phyloP scores from a whole-genome alignment of 2,329 filamentous ascomycete species.

The Arthrobotrys entomopaga region DNA sequence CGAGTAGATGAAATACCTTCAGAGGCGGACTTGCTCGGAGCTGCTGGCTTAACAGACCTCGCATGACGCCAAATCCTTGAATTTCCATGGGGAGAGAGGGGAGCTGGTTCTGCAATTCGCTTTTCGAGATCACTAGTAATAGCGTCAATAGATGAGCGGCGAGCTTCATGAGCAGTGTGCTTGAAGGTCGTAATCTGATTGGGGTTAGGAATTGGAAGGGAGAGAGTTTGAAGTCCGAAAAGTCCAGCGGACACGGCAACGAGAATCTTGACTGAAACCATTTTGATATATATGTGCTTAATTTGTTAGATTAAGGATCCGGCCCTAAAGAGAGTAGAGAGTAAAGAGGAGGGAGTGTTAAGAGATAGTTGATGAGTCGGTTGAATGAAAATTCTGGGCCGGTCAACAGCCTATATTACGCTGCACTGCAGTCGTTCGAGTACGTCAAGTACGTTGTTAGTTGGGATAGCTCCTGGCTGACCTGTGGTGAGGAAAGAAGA shows the following conservation, averaged over 20 bases:
- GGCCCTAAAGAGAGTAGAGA: constrained; percentile 11
- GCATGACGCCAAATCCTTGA: constrained; percentile 17
- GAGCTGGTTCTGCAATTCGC: constrained; percentile 1
- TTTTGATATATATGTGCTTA: constrained; percentile 22
- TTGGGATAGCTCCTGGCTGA: constrained; percentile 28
- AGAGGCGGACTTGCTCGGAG: constrained; percentile 6
- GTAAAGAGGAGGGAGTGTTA: constrained; percentile 12
- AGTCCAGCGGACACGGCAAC: constrained; percentile 35
- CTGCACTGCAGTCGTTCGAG: constrained; percentile 43
- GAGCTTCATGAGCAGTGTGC: constrained; percentile 12
- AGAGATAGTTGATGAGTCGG: not conserved
- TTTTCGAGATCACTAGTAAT: constrained; percentile 14
- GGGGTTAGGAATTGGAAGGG: constrained; percentile 37
- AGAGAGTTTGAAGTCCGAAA: constrained; percentile 38
- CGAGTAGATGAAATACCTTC: constrained; percentile 8
- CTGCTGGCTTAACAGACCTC: constrained; percentile 4
- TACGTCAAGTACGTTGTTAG: constrained; percentile 38
- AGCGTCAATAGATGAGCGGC: not conserved
- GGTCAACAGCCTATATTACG: constrained; percentile 49
- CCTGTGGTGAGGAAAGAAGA: constrained; percentile 27
- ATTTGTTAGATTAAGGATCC: constrained; percentile 15
- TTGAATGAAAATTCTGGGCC: constrained; percentile 20
- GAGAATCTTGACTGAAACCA: constrained; percentile 37
- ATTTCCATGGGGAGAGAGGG: constrained; percentile 5
- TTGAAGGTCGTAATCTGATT: constrained; percentile 37